A percentile compares a stretch with the other conserved stretches of the same genome.
Conservation (phyloP, 371 early-diverging fungal genomes). For the Haplosporangium sp. region DNA sequence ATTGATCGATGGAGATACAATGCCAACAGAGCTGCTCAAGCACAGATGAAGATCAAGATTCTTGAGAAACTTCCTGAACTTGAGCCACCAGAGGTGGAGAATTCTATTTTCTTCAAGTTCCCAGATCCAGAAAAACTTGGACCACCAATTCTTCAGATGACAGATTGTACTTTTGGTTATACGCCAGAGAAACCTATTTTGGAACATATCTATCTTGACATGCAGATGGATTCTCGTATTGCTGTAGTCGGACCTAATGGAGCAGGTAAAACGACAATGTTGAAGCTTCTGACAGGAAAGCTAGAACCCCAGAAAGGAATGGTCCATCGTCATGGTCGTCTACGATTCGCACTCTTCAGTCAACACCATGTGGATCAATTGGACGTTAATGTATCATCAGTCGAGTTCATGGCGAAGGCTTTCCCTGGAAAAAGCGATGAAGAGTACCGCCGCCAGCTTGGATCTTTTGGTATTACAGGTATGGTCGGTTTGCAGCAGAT, state of each 20-base stretch:
- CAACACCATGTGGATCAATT: conserved; percentile 99
- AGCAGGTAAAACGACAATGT: conserved; percentile 79
- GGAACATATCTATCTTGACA: conserved; percentile 86
- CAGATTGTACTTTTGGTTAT: conserved; percentile 92
- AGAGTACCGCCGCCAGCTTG: conserved; percentile 95
- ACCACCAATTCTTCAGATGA: conserved; percentile 95
- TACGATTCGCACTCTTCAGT: conserved; percentile 95
- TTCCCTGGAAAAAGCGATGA: conserved; percentile 95
- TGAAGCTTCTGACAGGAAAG: conserved; percentile 92
- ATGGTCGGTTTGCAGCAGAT: conserved; percentile 95
- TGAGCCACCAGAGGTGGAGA: conserved; percentile 88
- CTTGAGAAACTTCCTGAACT: conserved; percentile 96
- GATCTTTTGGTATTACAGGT: conserved; percentile 96
- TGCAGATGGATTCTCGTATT: conserved; percentile 96
- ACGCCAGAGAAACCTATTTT: conserved; percentile 77
- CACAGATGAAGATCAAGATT: conserved; percentile 98
- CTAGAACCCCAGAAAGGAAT: conserved; percentile 82
- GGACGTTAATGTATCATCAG: conserved; percentile 84
- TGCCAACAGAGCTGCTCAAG: conserved; percentile 98
- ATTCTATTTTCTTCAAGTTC: conserved; percentile 90
- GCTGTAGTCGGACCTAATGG: conserved; percentile 94
- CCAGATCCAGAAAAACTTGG: conserved; percentile 88
- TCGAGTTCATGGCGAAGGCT: conserved; percentile 86
- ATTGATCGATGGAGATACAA: conserved; percentile 99
- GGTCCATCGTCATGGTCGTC: conserved; percentile 92